phyloP scores from a whole-genome alignment of 2,329 filamentous ascomycete genomes.

The Cladosporium austrohemisphaericum region DNA sequence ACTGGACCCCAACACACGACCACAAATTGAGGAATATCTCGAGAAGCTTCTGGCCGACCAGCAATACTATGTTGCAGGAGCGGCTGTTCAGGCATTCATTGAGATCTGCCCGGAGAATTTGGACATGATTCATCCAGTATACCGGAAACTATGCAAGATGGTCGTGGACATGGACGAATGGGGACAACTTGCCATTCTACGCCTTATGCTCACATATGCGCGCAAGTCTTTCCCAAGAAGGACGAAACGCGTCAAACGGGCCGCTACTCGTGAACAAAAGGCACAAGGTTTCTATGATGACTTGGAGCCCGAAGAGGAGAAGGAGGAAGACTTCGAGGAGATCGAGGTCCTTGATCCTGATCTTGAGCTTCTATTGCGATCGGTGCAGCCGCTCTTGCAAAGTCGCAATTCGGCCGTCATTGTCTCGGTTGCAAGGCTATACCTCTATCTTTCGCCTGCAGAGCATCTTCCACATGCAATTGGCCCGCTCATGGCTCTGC shows the following conservation, averaged over 20 bases:
- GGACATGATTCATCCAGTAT: constrained; percentile 87
- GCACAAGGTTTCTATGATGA: constrained; percentile 75
- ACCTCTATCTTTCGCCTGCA: constrained; percentile 75
- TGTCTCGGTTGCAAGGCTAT: constrained; percentile 79
- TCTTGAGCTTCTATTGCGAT: constrained; percentile 73
- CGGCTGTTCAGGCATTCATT: constrained; percentile 82
- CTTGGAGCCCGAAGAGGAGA: constrained; percentile 43
- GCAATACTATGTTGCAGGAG: constrained; percentile 95
- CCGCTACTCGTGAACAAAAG: constrained; percentile 39
- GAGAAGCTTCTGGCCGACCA: constrained; percentile 76
- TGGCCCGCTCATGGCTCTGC: constrained; percentile 78
- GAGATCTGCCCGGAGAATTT: constrained; percentile 84
- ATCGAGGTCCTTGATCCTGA: constrained; percentile 70
- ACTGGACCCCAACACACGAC: constrained; percentile 78
- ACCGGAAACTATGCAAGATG: constrained; percentile 79
- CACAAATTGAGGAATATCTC: constrained; percentile 80
- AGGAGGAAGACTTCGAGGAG: constrained; percentile 51
- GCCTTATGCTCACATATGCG: constrained; percentile 78
- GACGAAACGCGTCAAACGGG: constrained; percentile 56
- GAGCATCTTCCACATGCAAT: constrained; percentile 72
- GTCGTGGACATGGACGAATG: constrained; percentile 99
- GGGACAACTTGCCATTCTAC: constrained; percentile 81
- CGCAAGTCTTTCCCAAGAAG: constrained; percentile 79
- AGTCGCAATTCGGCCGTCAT: constrained; percentile 93
- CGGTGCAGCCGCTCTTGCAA: constrained; percentile 78